These are phyloP conservation scores for Teunomyces stri DNA, from an alignment of 805 yeast genomes.

Conservation along the genomic window DNA sequence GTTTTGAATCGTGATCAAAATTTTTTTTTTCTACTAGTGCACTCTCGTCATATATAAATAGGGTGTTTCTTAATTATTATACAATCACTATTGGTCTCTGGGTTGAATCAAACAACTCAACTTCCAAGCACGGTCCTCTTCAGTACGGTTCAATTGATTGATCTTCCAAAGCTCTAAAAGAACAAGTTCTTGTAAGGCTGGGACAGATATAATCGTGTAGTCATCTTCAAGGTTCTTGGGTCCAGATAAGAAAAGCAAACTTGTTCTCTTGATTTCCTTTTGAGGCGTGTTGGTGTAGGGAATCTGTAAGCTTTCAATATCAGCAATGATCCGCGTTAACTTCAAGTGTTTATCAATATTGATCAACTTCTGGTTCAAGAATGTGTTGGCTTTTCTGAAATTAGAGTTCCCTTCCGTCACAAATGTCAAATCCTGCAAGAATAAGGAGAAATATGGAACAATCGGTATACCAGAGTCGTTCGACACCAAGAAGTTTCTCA, in stretches of 20 bases:
- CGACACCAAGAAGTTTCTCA: constrained; percentile 51
- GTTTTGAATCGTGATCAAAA: neutral
- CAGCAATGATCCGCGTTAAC: constrained; percentile 63
- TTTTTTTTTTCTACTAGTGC: neutral
- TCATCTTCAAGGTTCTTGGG: constrained; percentile 22
- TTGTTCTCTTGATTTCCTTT: constrained; percentile 20
- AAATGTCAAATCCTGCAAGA: constrained; percentile 76
- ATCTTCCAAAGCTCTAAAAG: constrained; percentile 71
- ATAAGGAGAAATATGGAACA: constrained; percentile 74
- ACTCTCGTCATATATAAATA: neutral
- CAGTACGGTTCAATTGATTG: constrained; percentile 54
- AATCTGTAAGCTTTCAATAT: constrained; percentile 66
- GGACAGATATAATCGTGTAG: constrained; percentile 38
- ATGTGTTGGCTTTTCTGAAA: constrained; percentile 57
- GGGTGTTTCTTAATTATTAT: neutral
- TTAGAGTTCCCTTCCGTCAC: constrained; percentile 80
- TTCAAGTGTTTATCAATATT: constrained; percentile 73
- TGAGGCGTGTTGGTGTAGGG: constrained; percentile 41
- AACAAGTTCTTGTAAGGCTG: constrained; percentile 55
- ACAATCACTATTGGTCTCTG: constrained; percentile 27
- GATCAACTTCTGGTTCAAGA: constrained; percentile 57
- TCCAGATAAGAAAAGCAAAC: constrained; percentile 18
- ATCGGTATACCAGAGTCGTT: constrained; percentile 56
- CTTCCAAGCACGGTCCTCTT: constrained; percentile 71
- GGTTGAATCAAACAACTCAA: constrained; percentile 63